phyloP scores from a whole-genome alignment of 805 yeast genomes.

The Myxozyma monticola region DNA sequence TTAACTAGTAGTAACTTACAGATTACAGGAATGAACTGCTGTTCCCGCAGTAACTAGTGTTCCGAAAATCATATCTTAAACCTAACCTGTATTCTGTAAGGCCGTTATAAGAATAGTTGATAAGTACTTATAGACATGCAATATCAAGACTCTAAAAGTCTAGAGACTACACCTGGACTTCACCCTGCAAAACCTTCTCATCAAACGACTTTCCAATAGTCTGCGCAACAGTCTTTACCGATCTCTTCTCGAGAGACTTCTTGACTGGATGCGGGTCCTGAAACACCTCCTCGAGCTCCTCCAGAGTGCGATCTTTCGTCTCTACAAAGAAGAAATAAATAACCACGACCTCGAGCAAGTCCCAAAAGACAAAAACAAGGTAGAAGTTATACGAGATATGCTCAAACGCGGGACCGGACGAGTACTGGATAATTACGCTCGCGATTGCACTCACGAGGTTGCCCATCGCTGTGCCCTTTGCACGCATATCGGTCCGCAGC shows the following conservation, averaged over 20 bases:
- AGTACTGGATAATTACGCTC: slow-evolving; percentile 38
- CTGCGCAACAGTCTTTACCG: too few species aligned
- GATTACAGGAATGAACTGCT: too few species aligned
- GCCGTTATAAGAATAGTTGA: too few species aligned
- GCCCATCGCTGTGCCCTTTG: slow-evolving; percentile 42
- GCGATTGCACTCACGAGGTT: slow-evolving; percentile 29
- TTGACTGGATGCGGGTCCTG: slow-evolving; percentile 20
- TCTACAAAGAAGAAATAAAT: slow-evolving; percentile 32
- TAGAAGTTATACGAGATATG: slow-evolving; percentile 56
- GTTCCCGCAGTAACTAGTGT: too few species aligned
- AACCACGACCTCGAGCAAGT: slow-evolving; percentile 35
- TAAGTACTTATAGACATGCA: too few species aligned
- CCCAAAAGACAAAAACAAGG: slow-evolving; percentile 57
- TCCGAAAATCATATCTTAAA: too few species aligned
- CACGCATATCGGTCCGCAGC: slow-evolving; percentile 40
- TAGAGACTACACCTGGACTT: too few species aligned
- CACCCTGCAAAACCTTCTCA: too few species aligned
- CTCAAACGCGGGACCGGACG: slow-evolving; percentile 47
- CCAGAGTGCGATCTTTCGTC: slow-evolving; percentile 31
- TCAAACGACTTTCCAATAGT: too few species aligned
- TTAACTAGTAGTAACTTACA: too few species aligned
- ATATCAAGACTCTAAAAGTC: too few species aligned
- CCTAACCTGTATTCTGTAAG: too few species aligned
- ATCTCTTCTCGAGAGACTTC: slow-evolving; percentile 16
- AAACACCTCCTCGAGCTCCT: slow-evolving; percentile 41